These are phyloP conservation scores for Hordeum marinum DNA, from an alignment of 176 grass and related monocot genomes.

Conservation along the genomic window DNA sequence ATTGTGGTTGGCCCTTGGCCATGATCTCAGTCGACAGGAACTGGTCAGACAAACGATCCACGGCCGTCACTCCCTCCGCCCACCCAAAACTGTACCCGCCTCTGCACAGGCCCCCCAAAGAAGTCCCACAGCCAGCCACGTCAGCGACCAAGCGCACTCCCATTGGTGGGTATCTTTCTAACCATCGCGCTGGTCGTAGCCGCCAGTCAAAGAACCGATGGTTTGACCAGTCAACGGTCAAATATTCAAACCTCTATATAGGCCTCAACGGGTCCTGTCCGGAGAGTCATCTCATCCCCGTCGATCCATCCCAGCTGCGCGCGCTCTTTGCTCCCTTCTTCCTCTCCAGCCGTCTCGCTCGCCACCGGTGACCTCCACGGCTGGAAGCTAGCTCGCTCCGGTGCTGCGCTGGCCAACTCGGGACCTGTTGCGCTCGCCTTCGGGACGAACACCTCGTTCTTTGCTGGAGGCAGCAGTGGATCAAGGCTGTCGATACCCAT, in stretches of 20 bases:
- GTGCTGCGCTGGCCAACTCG: conserved; percentile 17
- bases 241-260: conserved; percentile 67
- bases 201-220: conserved; percentile 48
- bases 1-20: conserved; percentile 3
- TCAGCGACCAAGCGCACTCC: background rate
- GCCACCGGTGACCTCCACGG: background rate
- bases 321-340: background rate
- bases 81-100: conserved; percentile 11
- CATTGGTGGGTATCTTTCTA: background rate
- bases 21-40: conserved; percentile 29
- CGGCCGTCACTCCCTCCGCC: background rate
- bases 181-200: background rate
- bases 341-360: background rate
- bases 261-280: background rate
- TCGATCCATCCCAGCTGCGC: background rate
- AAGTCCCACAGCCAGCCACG: background rate
- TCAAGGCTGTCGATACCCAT: conserved; percentile 29
- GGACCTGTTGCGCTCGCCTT: conserved; percentile 40
- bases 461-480: conserved; percentile 10
- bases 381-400: conserved; percentile 23
- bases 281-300: background rate
- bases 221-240: conserved; percentile 74
- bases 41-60: conserved; percentile 50
- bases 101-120: background rate
- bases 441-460: conserved; percentile 17